phyloP scores from a whole-genome alignment of 805 yeast genomes.

The Starmerella kuoi region DNA sequence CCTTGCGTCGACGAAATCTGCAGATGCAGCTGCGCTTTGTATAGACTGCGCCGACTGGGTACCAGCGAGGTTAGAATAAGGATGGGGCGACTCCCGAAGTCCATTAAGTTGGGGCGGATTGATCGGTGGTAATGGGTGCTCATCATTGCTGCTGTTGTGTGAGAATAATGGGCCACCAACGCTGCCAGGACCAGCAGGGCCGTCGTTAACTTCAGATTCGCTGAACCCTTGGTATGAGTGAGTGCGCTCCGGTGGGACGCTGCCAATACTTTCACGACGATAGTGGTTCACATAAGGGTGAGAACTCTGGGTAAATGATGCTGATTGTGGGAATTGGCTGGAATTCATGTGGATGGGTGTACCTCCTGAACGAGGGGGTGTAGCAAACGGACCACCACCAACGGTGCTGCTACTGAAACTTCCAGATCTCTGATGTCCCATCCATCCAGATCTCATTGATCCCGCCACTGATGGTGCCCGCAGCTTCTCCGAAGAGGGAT shows the following conservation, averaged over 20 bases:
- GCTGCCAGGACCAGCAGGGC: not conserved
- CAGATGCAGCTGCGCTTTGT: not conserved
- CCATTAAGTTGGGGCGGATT: not conserved
- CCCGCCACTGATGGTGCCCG: conserved; percentile 10
- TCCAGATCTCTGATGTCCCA: conserved; percentile 1
- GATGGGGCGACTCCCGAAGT: conserved; percentile 14
- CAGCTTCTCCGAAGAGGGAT: conserved; percentile 18
- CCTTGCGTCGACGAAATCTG: not conserved
- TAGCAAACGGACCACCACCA: conserved; percentile 16
- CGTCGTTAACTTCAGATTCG: not conserved
- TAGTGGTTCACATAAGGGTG: conserved; percentile 1
- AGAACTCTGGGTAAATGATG: not conserved
- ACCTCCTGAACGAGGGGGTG: conserved; percentile 11
- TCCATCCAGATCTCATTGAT: not conserved
- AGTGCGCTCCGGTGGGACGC: not conserved
- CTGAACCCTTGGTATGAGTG: no score
- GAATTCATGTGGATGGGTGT: not conserved
- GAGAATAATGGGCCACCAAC: not conserved
- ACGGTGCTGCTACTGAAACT: not conserved
- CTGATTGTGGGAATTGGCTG: not conserved
- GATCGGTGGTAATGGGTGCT: not conserved
- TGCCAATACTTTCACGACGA: conserved; percentile 1
- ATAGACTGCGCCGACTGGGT: conserved; percentile 4
- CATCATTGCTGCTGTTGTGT: not conserved
- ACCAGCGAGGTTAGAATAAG: conserved; percentile 14